Conservation (phyloP, 176 grass and related monocot species). For the Guadua angustifolia region DNA sequence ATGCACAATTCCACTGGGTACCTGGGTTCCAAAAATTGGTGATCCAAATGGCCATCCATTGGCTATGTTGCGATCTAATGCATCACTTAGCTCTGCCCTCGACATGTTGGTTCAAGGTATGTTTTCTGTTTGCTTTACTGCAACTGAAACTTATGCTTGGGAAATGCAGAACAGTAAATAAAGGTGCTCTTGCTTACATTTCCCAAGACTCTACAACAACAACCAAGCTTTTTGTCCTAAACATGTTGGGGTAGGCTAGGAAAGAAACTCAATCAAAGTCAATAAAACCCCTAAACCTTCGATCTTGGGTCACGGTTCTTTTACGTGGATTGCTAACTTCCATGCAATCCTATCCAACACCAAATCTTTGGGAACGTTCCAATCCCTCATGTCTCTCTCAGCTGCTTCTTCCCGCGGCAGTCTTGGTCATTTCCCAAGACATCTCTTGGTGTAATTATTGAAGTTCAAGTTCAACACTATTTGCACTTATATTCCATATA, state of each 20-base stretch:
- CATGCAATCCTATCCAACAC: too few relatives aligned
- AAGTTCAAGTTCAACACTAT: constrained; percentile 4
- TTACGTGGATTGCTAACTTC: too few relatives aligned
- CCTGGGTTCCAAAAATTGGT: constrained; percentile 87
- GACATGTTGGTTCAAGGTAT: constrained; percentile 93
- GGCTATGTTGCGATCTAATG: constrained; percentile 69
- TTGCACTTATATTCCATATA: constrained; percentile 1
- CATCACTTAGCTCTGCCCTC: constrained; percentile 81
- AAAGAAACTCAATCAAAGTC: too few relatives aligned
- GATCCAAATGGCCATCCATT: constrained; percentile 75
- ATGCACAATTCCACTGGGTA: constrained; percentile 82
- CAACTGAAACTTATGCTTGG: background rate
- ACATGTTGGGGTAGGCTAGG: too few relatives aligned
- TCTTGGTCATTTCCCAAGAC: background rate
- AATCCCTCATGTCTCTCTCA: too few relatives aligned
- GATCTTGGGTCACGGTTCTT: too few relatives aligned
- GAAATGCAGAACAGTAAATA: constrained; percentile 30
- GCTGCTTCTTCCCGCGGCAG: too few relatives aligned
- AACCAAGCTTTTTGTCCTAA: too few relatives aligned
- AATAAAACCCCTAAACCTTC: too few relatives aligned
- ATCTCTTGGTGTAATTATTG: background rate
- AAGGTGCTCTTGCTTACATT: constrained; percentile 32
- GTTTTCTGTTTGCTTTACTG: constrained; percentile 18
- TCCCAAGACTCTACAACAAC: background rate
- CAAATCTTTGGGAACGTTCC: too few relatives aligned